Evolutionary conservation across 2,329 filamentous ascomycete genomes (phyloP).

Genomic region (Ceratocystis ficicola): DNA sequence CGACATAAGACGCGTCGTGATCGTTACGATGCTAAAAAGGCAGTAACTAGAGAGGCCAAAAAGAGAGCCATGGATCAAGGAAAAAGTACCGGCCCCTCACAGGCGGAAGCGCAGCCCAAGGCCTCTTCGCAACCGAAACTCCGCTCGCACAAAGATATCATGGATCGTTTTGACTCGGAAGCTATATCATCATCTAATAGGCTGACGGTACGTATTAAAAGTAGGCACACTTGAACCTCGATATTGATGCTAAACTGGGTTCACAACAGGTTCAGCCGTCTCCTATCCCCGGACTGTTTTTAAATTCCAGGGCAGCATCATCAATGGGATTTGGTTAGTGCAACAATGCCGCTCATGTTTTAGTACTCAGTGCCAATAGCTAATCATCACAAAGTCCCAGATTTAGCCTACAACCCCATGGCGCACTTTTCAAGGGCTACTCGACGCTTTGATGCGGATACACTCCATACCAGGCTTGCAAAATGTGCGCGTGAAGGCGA

Average conservation of each 20-base stretch:
- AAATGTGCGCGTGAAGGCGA: background rate
- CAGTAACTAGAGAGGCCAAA: conserved; percentile 24
- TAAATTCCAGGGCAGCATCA: conserved; percentile 28
- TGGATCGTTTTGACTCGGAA: conserved; percentile 44
- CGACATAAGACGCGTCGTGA: conserved; percentile 46
- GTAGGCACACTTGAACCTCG: background rate
- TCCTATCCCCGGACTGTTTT: conserved; percentile 29
- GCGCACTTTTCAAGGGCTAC: conserved; percentile 21
- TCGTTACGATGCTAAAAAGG: conserved; percentile 39
- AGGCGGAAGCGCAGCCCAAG: background rate
- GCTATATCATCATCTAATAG: conserved; percentile 35
- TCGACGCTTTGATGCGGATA: background rate
- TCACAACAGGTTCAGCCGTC: conserved; percentile 29
- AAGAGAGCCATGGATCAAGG: background rate
- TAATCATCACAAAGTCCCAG: conserved; percentile 34
- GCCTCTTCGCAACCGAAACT: conserved; percentile 25
- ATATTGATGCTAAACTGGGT: background rate
- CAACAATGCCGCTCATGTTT: background rate
- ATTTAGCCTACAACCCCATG: conserved; percentile 43
- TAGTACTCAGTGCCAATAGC: background rate
- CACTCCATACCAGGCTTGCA: background rate
- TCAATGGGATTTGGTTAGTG: conserved; percentile 24
- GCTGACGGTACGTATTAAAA: conserved; percentile 27
- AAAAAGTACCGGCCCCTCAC: background rate
- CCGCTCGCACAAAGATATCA: conserved; percentile 36